A percentile compares a stretch with the other conserved stretches of the same genome.
Evolutionary conservation across 768 basidiomycete genomes (phyloP).

Genomic region (Leccinellum luteum): DNA sequence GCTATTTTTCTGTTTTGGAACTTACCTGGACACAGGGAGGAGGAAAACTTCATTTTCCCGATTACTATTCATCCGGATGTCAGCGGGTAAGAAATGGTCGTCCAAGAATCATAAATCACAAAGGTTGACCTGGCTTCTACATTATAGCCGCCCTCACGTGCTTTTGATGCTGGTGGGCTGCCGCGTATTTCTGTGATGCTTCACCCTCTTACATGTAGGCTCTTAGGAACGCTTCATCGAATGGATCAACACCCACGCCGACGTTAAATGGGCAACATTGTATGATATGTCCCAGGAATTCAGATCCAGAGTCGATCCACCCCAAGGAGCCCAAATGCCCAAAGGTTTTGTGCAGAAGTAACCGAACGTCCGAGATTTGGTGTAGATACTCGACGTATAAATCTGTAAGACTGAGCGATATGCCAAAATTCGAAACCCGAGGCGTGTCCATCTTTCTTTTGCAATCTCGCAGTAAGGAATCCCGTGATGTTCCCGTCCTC

Average conservation of each 20-base stretch:
- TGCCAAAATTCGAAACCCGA: constrained; percentile 1
- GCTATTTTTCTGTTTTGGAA: neutral
- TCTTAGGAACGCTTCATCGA: constrained; percentile 69
- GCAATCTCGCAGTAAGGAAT: neutral
- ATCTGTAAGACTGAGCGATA: neutral
- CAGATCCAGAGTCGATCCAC: constrained; percentile 48
- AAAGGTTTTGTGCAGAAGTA: constrained; percentile 31
- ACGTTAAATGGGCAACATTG: constrained; percentile 70
- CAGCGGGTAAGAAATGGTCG: constrained; percentile 47
- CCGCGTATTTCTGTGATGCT: neutral
- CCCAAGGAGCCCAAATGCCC: constrained; percentile 55
- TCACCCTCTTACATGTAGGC: neutral
- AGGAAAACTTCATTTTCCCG: constrained; percentile 68
- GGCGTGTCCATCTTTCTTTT: neutral
- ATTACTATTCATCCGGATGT: constrained; percentile 81
- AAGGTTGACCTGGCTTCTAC: constrained; percentile 1
- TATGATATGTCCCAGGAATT: constrained; percentile 65
- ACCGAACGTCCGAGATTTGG: neutral
- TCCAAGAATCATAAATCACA: neutral
- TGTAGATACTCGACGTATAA: constrained; percentile 6
- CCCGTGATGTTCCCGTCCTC: neutral
- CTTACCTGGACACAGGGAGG: constrained; percentile 40
- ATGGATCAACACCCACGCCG: constrained; percentile 68
- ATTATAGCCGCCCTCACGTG: constrained; percentile 59
- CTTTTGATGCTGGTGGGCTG: constrained; percentile 63